Evolutionary conservation across 2,329 filamentous ascomycete species (phyloP).

Genomic region (Mollisiaceae sp.): DNA sequence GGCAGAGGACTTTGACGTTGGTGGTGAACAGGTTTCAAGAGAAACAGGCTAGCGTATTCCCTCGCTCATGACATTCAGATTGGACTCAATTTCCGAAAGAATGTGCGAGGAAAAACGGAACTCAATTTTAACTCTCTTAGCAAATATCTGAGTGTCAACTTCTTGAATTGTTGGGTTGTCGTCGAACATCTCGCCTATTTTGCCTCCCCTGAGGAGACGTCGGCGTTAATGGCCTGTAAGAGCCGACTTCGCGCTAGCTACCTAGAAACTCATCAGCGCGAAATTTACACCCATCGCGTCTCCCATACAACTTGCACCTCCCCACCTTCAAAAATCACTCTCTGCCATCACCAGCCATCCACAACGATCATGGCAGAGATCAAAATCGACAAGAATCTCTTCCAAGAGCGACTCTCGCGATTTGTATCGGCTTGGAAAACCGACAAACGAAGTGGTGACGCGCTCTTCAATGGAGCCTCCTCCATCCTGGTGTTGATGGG

Average conservation of each 20-base stretch:
- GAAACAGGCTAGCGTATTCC: too few relatives aligned
- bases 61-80: too few relatives aligned
- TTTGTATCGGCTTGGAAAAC: slow-evolving; percentile 94
- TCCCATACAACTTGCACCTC: slow-evolving; percentile 19
- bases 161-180: not conserved
- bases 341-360: slow-evolving; percentile 35
- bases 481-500: slow-evolving; percentile 92
- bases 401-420: slow-evolving; percentile 89
- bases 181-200: not conserved
- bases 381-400: slow-evolving; percentile 91
- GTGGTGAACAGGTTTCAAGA: too few relatives aligned
- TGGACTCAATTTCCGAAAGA: too few relatives aligned
- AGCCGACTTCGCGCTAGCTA: not conserved
- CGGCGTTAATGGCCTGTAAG: slow-evolving; percentile 3
- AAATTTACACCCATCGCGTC: slow-evolving; percentile 34
- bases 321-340: slow-evolving; percentile 24
- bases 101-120: too few relatives aligned
- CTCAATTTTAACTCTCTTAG: too few relatives aligned
- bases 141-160: too few relatives aligned
- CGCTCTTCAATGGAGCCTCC: slow-evolving; percentile 81
- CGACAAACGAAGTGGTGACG: slow-evolving; percentile 87
- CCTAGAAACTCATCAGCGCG: slow-evolving; percentile 30
- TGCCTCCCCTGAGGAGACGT: not conserved
- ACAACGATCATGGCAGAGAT: slow-evolving; percentile 67
- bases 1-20: too few relatives aligned